Conservation (phyloP, 2,329 filamentous ascomycete genomes). For the Periconia digitata region DNA sequence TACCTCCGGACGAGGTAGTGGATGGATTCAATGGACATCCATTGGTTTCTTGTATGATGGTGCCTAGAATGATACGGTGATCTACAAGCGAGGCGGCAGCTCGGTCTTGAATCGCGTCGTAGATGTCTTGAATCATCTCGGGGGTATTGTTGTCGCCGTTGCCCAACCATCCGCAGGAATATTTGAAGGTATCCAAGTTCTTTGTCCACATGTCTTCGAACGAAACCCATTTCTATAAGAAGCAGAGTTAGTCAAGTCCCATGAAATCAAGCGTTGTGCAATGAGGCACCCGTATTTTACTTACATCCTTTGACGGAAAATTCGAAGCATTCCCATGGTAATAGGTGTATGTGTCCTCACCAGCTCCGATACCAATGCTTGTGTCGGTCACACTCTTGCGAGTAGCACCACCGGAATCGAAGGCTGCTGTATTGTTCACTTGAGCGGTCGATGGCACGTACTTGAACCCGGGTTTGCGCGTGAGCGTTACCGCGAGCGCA, state of each 20-base stretch:
- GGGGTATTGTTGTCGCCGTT: conserved; percentile 13
- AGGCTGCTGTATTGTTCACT: conserved; percentile 31
- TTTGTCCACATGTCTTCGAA: conserved; percentile 28
- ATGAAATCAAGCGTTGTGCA: not conserved
- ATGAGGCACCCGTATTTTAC: no score
- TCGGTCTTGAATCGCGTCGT: conserved; percentile 16
- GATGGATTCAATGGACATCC: conserved; percentile 12
- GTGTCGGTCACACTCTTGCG: conserved; percentile 25
- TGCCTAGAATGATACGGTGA: conserved; percentile 16
- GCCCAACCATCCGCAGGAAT: conserved; percentile 18
- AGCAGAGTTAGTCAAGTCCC: not conserved
- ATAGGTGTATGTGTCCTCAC: conserved; percentile 27
- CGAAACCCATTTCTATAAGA: conserved; percentile 19
- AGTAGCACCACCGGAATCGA: conserved; percentile 28
- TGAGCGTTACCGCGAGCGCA: conserved; percentile 23
- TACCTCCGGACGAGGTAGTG: conserved; percentile 14
- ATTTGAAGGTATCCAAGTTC: conserved; percentile 21
- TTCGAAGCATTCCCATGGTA: conserved; percentile 30
- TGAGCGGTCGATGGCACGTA: conserved; percentile 27
- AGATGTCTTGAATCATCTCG: conserved; percentile 15
- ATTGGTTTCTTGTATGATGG: conserved; percentile 16
- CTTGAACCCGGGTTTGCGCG: conserved; percentile 19
- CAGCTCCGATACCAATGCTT: conserved; percentile 13
- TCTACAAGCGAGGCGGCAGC: conserved; percentile 15
- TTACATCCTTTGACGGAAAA: conserved; percentile 16